These are phyloP conservation scores for Amanita brunnescens DNA, from an alignment of 768 basidiomycete species.

Conservation along the genomic window DNA sequence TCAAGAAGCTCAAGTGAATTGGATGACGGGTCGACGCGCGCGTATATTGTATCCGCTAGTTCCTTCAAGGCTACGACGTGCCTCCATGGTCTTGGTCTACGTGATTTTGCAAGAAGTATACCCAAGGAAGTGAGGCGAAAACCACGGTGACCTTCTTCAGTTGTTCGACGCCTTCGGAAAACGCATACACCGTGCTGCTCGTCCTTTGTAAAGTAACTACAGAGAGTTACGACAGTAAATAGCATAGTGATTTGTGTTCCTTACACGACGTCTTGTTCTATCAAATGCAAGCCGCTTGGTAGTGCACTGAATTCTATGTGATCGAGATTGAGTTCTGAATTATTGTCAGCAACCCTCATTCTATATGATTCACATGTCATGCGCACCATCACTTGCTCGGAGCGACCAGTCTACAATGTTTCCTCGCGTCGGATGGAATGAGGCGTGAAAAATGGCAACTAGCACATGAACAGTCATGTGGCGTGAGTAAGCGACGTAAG, in stretches of 20 bases:
- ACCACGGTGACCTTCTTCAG: slow-evolving; percentile 68
- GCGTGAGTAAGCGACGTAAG: neutral
- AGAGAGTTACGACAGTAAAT: slow-evolving; percentile 2
- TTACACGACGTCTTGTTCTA: slow-evolving; percentile 75
- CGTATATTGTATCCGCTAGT: slow-evolving; percentile 41
- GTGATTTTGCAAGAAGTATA: slow-evolving; percentile 57
- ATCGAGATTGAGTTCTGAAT: slow-evolving; percentile 53
- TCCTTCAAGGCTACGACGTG: slow-evolving; percentile 59
- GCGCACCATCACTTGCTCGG: slow-evolving; percentile 58
- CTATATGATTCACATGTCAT: neutral
- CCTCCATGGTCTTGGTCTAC: slow-evolving; percentile 65
- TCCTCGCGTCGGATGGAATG: slow-evolving; percentile 78
- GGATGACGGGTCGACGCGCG: slow-evolving; percentile 11
- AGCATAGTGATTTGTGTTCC: slow-evolving; percentile 16
- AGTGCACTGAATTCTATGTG: slow-evolving; percentile 74
- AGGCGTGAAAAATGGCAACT: slow-evolving; percentile 82
- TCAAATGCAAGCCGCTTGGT: slow-evolving; percentile 73
- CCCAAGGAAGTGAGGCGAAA: slow-evolving; percentile 75
- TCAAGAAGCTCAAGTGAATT: slow-evolving; percentile 36
- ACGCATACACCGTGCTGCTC: slow-evolving; percentile 64
- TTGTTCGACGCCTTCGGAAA: slow-evolving; percentile 60
- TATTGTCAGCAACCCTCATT: neutral
- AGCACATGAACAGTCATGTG: neutral
- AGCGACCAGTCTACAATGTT: slow-evolving; percentile 75
- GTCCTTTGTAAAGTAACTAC: slow-evolving; percentile 67